Base-by-base conservation (phyloP, 2,329 filamentous ascomycete genomes). In the Pleurostoma richardsiae region DNA sequence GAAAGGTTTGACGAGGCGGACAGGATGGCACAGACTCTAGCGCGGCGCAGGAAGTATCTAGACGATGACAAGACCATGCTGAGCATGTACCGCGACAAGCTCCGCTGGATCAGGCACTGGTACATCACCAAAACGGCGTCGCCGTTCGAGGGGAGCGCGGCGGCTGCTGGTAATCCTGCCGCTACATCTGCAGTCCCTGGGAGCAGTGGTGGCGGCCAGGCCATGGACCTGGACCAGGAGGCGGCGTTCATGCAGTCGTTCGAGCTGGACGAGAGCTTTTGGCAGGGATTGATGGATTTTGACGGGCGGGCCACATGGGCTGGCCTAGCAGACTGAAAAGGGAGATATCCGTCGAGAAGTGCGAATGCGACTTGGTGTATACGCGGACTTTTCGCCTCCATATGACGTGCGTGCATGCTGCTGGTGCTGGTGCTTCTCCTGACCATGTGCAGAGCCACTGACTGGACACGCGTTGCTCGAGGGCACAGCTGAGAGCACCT, bases 31-130 rank as follows among this genome's bases (percentile, higher is more conserved):
- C 30, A 19, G 29, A 30, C 42, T 10, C 19, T 39, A 47, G 52
- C 42, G 52, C 56, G 50, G 30, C 39, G 42, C 3, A 48, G 49
- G 29, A 49, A 54, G 10, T 58, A 48, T 30, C 28, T 52, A 10
- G 57, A 62, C 8, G 62, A 64, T 2, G 63, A 59, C 3, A 60
- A 56, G 30, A 57, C 60, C 6, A 49, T 62, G 1, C 55, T 67
- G 44, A 46, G 56, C 2, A 59, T 62, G 40, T 64, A 63, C 30
- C 58, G 58, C 38, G 64, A 64, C 43, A 69, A 67, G 47, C 45
- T 68, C 5, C 56, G 63, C 2, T 71, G 68, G 68, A 65, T 71
- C 11, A 52, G 62, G 19, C 61, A 66, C n/a, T 72, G 69, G 69
- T 71, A 8, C 33, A n/a, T n/a, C 33, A 36, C 8, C 33, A 36